These are phyloP conservation scores for Saccharum spontaneum DNA, from an alignment of 176 grass and related monocot species.

Conservation along the genomic window DNA sequence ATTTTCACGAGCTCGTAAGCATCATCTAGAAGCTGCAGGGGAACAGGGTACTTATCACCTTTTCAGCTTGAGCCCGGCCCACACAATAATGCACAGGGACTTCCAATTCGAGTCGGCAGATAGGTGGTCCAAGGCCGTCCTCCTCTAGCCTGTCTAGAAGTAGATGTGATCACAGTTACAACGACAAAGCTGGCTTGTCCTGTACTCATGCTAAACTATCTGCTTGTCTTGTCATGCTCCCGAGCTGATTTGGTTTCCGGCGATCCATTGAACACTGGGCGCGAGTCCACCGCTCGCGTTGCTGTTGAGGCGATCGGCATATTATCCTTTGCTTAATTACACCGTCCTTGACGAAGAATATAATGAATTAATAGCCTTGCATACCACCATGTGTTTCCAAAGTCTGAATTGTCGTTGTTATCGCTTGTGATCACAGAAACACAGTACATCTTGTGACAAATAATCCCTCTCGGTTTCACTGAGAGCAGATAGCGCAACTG, in stretches of 20 bases:
- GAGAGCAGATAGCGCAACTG: neutral
- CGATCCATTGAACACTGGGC: neutral
- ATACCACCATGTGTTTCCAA: neutral
- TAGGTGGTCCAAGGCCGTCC: neutral
- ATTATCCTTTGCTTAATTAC: neutral
- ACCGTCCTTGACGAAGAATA: neutral
- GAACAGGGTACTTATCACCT: neutral
- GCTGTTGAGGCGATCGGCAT: slow-evolving; percentile 21
- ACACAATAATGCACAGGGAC: neutral
- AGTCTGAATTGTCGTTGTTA: neutral
- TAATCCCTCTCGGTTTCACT: neutral
- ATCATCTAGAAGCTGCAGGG: neutral
- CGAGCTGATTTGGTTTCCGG: neutral
- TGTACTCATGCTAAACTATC: slow-evolving; percentile 1
- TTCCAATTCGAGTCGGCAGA: neutral
- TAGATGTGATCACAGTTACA: neutral
- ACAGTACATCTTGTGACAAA: neutral
- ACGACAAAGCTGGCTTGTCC: slow-evolving; percentile 4
- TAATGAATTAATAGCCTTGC: neutral
- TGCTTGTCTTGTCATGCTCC: slow-evolving; percentile 24
- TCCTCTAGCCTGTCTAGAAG: neutral
- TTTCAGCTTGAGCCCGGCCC: neutral
- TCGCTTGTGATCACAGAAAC: neutral
- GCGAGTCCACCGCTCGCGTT: neutral
- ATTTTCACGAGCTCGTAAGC: neutral